Conservation (phyloP, 1,139 yeast genomes). For the Starmera stellimalicola region DNA sequence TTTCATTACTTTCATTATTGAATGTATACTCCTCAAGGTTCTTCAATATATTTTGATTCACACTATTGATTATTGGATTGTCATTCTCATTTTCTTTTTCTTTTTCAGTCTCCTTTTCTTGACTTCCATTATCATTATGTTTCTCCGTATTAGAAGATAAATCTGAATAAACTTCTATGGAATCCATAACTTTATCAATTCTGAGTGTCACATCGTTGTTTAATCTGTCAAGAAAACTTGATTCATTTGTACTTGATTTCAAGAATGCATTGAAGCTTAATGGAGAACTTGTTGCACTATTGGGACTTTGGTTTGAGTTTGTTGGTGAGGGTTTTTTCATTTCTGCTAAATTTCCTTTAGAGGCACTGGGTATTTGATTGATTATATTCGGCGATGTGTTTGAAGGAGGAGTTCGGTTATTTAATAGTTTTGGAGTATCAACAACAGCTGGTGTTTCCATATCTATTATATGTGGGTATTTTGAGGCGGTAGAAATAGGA, state of each 20-base stretch:
- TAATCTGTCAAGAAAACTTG: slow-evolving; percentile 1
- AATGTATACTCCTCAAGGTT: neutral
- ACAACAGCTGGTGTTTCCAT: neutral
- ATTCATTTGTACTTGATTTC: neutral
- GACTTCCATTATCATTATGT: neutral
- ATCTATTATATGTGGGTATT: too few relatives aligned
- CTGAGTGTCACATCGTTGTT: slow-evolving; percentile 1
- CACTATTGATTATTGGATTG: neutral
- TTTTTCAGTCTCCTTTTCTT: neutral
- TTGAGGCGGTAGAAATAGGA: too few relatives aligned
- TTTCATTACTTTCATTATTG: neutral
- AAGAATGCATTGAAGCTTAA: neutral
- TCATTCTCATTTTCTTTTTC: neutral
- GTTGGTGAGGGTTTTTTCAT: neutral
- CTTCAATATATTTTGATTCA: neutral
- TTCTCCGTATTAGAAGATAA: neutral
- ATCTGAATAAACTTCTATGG: neutral
- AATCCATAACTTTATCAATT: slow-evolving; percentile 2
- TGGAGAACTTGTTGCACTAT: neutral
- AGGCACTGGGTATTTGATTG: neutral
- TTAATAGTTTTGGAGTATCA: neutral
- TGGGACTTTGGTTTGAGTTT: neutral
- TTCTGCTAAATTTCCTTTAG: neutral
- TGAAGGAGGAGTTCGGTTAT: neutral
- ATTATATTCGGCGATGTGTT: neutral